phyloP scores from a whole-genome alignment of 2,329 filamentous ascomycete species.

The Didymella lethalis region DNA sequence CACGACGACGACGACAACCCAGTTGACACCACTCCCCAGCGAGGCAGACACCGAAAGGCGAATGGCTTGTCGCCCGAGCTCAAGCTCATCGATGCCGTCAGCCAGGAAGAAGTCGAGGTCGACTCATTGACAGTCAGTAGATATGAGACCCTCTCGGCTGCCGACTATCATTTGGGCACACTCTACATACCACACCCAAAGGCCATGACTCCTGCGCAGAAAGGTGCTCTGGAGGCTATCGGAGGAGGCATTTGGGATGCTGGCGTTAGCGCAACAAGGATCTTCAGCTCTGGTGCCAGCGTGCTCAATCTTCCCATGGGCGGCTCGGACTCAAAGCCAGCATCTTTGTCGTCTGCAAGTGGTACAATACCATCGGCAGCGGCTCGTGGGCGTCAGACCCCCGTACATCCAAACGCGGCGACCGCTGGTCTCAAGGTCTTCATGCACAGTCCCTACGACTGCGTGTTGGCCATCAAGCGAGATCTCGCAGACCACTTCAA shows the following conservation, averaged over 20 bases:
- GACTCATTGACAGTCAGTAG: conserved; percentile 86
- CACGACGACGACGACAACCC: conserved; percentile 73
- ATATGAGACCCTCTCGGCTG: conserved; percentile 83
- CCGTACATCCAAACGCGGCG: conserved; percentile 58
- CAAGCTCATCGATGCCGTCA: conserved; percentile 86
- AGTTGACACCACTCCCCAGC: conserved; percentile 65
- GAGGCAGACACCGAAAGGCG: conserved; percentile 73
- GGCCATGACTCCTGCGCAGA: conserved; percentile 67
- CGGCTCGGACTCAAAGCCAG: conserved; percentile 49
- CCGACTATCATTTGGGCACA: conserved; percentile 90
- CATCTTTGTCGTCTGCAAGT: conserved; percentile 46
- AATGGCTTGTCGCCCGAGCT: conserved; percentile 88
- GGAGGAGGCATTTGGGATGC: conserved; percentile 87
- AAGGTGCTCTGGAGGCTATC: conserved; percentile 78
- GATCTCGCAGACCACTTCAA: conserved; percentile 84
- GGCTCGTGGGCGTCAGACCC: conserved; percentile 32
- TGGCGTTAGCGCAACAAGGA: conserved; percentile 82
- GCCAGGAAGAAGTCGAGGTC: conserved; percentile 83
- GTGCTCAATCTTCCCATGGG: conserved; percentile 60
- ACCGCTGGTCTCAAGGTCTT: conserved; percentile 80
- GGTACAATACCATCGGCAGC: conserved; percentile 23
- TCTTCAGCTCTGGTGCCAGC: conserved; percentile 88
- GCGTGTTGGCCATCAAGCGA: conserved; percentile 87
- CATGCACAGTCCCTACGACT: conserved; percentile 96
- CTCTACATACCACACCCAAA: conserved; percentile 77